Base-by-base conservation (phyloP, 495 filamentous ascomycete species). In the Trichoderma virens region DNA sequence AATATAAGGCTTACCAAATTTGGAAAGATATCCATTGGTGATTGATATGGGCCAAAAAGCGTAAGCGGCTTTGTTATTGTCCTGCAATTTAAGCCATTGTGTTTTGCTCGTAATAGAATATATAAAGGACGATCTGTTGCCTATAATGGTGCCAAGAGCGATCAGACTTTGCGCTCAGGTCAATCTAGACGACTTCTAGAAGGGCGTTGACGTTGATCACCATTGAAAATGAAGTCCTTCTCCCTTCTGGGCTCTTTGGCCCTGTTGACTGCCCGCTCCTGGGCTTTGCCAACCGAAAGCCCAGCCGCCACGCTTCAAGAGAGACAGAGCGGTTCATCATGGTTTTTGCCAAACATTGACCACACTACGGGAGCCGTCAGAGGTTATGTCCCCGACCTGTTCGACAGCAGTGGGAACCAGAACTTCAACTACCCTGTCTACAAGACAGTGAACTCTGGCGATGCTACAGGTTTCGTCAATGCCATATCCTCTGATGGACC, bases 361-460 rank as follows among this genome's bases (percentile, higher is more conserved):
- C 76, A 78, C 51, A 71, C 66, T 11, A 62, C 41, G 3, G 67
- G 59, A 7, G 5, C 62, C 0, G 54, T 70, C 6, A 67, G 77
- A 5, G 76, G 76, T 0, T 77, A 67, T 64, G 75, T 73, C 1
- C 77, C 77, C 3, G 71, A 78, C 23, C 70, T 78, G 4, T 74
- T 65, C 11, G 62, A 72, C 41, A 69, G 67, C 23, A 67, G 1
- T 14, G 62, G 62, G 28, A 8, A 54, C 28, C 28, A 20, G 18
- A 64, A 78, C 64, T 68, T 54, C 47, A 66, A 60, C 7, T 79
- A 79, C 60, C 68, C 70, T 0, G 71, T 79, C 25, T 77, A 67
- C 56, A 72, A 68, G 60, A 70, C 69, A 0, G 73, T 77, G 0
- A 64, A n/a, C 0, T 64, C 76, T 0, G 76, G 75, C 13, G 73